These are phyloP conservation scores for Candida jianshihensis DNA, from an alignment of 805 yeast species.

Conservation along the genomic window DNA sequence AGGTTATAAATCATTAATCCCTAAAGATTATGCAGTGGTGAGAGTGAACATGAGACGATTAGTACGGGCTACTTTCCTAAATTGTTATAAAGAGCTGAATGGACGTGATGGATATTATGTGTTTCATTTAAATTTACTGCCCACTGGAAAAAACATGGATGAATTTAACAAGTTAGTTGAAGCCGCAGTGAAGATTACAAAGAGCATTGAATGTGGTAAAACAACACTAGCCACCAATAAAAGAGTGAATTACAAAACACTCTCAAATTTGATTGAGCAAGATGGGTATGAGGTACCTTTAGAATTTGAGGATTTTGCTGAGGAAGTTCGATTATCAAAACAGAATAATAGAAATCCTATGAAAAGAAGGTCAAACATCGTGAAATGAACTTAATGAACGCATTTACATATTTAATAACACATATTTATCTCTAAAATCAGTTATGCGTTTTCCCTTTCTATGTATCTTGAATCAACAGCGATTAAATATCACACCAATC, in stretches of 20 bases:
- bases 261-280: background rate
- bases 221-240: background rate
- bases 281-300: background rate
- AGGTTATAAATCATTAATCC: slow-evolving; percentile 12
- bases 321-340: slow-evolving; percentile 1
- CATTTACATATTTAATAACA: too few species aligned
- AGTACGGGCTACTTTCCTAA: slow-evolving; percentile 8
- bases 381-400: background rate
- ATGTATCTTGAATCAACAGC: too few species aligned
- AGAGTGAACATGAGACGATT: slow-evolving; percentile 12
- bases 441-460: too few species aligned
- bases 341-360: slow-evolving; percentile 1
- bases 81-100: slow-evolving; percentile 1
- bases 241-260: background rate
- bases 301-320: slow-evolving; percentile 6
- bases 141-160: slow-evolving; percentile 1
- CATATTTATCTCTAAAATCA: too few species aligned
- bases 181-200: background rate
- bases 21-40: slow-evolving; percentile 13
- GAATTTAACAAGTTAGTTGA: background rate
- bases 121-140: slow-evolving; percentile 12
- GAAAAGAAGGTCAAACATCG: background rate
- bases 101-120: slow-evolving; percentile 19
- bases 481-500: slow-evolving; percentile 16
- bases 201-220: background rate